Conservation (phyloP, 495 filamentous ascomycete species). For the Penicillium samsonianum region DNA sequence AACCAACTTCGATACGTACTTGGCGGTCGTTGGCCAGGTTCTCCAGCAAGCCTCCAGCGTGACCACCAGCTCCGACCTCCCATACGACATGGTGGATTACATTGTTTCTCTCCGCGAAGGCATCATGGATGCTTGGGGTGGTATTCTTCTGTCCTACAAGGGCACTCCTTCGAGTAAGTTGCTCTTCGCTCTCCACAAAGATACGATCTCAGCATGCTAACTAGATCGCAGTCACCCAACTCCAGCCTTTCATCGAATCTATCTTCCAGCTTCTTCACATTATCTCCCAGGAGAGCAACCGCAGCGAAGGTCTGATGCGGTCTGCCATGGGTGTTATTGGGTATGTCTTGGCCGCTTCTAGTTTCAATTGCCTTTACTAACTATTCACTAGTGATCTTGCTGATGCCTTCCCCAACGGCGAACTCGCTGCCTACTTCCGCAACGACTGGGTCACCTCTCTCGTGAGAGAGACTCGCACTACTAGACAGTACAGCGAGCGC, state of each 20-base stretch:
- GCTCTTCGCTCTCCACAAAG: background rate
- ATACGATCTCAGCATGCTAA: slow-evolving; percentile 14
- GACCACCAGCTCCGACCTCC: slow-evolving; percentile 65
- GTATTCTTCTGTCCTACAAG: slow-evolving; percentile 92
- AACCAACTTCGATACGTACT: slow-evolving; percentile 87
- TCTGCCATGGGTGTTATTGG: slow-evolving; percentile 95
- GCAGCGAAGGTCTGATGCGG: slow-evolving; percentile 87
- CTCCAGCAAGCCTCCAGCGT: slow-evolving; percentile 89
- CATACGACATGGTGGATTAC: slow-evolving; percentile 93
- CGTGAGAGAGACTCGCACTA: slow-evolving; percentile 83
- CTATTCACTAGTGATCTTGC: slow-evolving; percentile 73
- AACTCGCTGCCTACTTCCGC: slow-evolving; percentile 79
- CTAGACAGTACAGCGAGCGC: slow-evolving; percentile 76
- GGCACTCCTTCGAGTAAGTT: slow-evolving; percentile 50
- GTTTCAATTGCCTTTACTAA: slow-evolving; percentile 35
- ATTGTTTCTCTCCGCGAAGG: slow-evolving; percentile 91
- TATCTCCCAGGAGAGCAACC: slow-evolving; percentile 77
- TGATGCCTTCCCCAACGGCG: slow-evolving; percentile 88
- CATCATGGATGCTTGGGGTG: slow-evolving; percentile 99
- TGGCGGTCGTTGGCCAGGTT: slow-evolving; percentile 87
- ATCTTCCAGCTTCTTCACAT: slow-evolving; percentile 88
- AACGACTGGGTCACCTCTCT: slow-evolving; percentile 85
- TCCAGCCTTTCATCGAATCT: slow-evolving; percentile 76
- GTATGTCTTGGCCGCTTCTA: slow-evolving; percentile 52
- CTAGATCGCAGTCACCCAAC: slow-evolving; percentile 55